Base-by-base conservation (phyloP, 306 rosid species). In the Quercus mongolica region DNA sequence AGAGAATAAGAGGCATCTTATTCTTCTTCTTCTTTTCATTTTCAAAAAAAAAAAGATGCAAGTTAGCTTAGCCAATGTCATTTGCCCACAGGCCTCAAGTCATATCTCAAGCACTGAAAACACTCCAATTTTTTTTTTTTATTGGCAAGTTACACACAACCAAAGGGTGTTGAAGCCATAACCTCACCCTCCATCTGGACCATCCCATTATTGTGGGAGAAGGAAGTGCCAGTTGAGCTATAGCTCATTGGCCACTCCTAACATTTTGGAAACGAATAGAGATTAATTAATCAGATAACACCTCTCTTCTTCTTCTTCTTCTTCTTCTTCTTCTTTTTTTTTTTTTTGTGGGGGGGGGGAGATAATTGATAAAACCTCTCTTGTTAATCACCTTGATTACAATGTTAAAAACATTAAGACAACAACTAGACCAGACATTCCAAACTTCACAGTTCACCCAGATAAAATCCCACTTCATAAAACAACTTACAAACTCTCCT, bases 51-150 rank as follows among this genome's bases (percentile, higher is more conserved):
- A 38, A 41, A 13, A 26, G 38, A 62, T 3, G 68, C 68, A 62
- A 26, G n/a, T 13, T 23, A 62, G 68, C 64, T 61, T 61, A 61
- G 38, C 11, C 30, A 13, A 63, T 1, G 20, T 26, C 4, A 12
- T 18, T 28, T 6, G 41, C 6, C 19, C 69, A 63, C n/a, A 63
- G 12, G 30, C 17, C 65, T 15, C 69, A 14, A 26, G 30, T 63
- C 69, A 63, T 28, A 63, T 63, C 54, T 49, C 69, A 76, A 62
- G 63, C 76, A 74, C 56, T 70, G 31, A 71, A 71, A 55, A 44
- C 35, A 61, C 72, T 28, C 26, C 80, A 51, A 46, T 2, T 0
- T 0, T 44, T 44, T 2, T 44, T 10, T 44, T 44, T 11, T 46
- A 11, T 46, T 46, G 52, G 52, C 14, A 46, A 46, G 14, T 46